Evolutionary conservation across 129 eudicot genomes (phyloP).

Genomic region (Artemisia argyi): DNA sequence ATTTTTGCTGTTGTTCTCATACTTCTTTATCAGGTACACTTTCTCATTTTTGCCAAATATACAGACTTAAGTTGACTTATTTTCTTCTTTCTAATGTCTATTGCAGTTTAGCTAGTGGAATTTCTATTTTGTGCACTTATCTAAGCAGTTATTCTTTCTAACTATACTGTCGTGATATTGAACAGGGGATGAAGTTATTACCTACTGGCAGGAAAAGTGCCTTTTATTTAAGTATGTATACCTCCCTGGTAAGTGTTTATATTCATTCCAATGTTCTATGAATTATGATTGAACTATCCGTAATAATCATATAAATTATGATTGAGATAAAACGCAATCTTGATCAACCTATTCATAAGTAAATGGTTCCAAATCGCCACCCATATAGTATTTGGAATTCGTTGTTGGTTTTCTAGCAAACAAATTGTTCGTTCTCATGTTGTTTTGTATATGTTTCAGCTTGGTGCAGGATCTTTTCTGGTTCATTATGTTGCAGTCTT

Average conservation of each 20-base stretch:
- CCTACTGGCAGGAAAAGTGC: constrained; percentile 92
- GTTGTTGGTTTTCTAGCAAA: constrained; percentile 7
- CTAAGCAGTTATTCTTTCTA: background rate
- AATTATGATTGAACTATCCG: background rate
- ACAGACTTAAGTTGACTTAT: background rate
- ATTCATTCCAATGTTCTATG: no score
- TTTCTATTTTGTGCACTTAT: background rate
- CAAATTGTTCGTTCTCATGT: background rate
- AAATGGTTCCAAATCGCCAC: background rate
- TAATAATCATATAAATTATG: constrained; percentile 1
- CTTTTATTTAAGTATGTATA: constrained; percentile 66
- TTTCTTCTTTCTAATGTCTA: background rate
- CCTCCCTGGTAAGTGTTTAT: constrained; percentile 55
- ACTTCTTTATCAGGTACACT: constrained; percentile 84
- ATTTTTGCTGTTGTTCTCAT: constrained; percentile 73
- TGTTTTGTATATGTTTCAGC: constrained; percentile 38
- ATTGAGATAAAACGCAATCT: background rate
- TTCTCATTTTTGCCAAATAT: background rate
- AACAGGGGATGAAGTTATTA: constrained; percentile 89
- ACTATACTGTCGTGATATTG: constrained; percentile 11
- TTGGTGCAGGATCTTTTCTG: constrained; percentile 89
- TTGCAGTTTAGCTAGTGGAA: background rate
- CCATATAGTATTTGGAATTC: background rate
- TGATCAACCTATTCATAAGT: background rate
- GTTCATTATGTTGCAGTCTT: constrained; percentile 64